A percentile compares a stretch with the other conserved stretches of the same genome.
Conservation (phyloP, 2,329 filamentous ascomycete genomes). For the Trichoderma oligosporum region DNA sequence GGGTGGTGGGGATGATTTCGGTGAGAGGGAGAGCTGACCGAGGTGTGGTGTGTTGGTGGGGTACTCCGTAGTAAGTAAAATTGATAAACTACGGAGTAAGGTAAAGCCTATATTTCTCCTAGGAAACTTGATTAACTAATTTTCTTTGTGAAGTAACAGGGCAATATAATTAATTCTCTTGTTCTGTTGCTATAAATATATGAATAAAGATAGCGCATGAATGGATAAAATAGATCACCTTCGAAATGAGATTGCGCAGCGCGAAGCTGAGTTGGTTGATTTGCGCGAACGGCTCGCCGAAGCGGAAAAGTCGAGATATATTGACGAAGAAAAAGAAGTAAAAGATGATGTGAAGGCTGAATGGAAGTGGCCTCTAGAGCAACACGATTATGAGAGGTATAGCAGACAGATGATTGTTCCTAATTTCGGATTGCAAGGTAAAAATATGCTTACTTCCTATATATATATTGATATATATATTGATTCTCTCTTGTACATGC, state of each 20-base stretch:
- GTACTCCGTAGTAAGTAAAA: not conserved
- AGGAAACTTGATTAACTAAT: no score
- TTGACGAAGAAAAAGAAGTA: constrained; percentile 4
- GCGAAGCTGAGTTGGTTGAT: constrained; percentile 46
- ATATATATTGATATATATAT: not conserved
- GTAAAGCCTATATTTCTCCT: no score
- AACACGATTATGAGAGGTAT: constrained; percentile 79
- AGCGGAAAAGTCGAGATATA: constrained; percentile 24
- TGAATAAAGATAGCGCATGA: no score
- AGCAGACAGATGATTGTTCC: constrained; percentile 88
- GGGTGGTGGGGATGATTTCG: constrained; percentile 11
- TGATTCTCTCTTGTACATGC: not conserved
- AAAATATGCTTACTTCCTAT: no score
- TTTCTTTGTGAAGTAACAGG: no score
- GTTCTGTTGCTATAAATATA: no score
- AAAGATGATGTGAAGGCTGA: constrained; percentile 30
- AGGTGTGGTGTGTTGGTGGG: constrained; percentile 14
- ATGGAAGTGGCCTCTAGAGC: constrained; percentile 64
- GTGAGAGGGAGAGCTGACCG: constrained; percentile 18
- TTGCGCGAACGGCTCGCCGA: constrained; percentile 44
- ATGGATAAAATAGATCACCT: constrained; percentile 44
- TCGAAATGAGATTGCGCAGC: constrained; percentile 44
- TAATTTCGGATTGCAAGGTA: constrained; percentile 71
- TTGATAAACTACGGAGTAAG: no score
- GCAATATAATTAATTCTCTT: not conserved